These are phyloP conservation scores for Penicillium sp. DNA, from an alignment of 2,329 filamentous ascomycete genomes.

Conservation along the genomic window DNA sequence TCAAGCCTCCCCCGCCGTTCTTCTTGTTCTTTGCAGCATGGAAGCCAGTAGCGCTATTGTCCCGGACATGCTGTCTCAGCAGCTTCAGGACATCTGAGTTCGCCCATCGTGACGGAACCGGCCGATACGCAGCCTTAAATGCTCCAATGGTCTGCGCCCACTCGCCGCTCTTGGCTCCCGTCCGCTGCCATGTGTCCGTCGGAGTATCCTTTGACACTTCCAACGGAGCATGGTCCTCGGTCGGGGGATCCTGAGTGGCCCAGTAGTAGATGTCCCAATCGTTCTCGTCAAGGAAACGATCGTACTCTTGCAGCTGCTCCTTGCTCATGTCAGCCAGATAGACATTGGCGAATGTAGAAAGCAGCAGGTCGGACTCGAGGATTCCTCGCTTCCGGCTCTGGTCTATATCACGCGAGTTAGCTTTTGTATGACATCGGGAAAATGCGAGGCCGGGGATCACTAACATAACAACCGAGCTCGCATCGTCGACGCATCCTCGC, in stretches of 20 bases:
- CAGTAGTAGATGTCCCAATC: conserved; percentile 99
- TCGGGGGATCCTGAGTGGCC: conserved; percentile 79
- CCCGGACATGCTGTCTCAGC: conserved; percentile 79
- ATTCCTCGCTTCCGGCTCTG: conserved; percentile 96
- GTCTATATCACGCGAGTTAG: conserved; percentile 60
- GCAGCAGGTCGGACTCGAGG: conserved; percentile 91
- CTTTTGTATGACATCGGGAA: background rate
- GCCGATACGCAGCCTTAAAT: conserved; percentile 90
- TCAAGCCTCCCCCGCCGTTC: conserved; percentile 46
- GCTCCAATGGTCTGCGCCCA: conserved; percentile 97
- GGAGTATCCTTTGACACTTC: conserved; percentile 36
- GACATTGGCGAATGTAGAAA: conserved; percentile 89
- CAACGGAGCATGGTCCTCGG: conserved; percentile 55
- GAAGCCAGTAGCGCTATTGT: conserved; percentile 62
- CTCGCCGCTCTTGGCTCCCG: conserved; percentile 69
- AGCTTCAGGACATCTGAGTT: conserved; percentile 78
- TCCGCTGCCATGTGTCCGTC: conserved; percentile 56
- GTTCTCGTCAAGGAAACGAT: conserved; percentile 95
- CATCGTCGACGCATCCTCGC: conserved; percentile 85
- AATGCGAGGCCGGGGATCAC: conserved; percentile 27
- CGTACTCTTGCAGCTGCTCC: conserved; percentile 80
- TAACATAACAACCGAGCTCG: conserved; percentile 78
- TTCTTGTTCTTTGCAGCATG: conserved; percentile 45
- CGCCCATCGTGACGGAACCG: conserved; percentile 84
- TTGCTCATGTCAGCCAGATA: conserved; percentile 76